phyloP scores from a whole-genome alignment of 2,329 filamentous ascomycete genomes.

The Ceratocystis colombiana region DNA sequence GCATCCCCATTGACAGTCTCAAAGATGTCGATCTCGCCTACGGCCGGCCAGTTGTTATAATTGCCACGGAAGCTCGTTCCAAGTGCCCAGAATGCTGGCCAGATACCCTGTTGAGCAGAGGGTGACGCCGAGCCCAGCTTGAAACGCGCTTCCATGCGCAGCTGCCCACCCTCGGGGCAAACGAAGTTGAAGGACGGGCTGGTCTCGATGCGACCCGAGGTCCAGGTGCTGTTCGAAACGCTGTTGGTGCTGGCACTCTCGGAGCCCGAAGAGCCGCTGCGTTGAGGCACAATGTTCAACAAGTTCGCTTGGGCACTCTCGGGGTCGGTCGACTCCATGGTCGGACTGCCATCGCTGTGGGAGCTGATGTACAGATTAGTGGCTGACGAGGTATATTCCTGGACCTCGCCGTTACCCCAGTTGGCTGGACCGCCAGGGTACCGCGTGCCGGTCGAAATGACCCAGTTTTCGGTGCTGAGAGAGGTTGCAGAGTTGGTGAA shows the following conservation, averaged over 20 bases:
- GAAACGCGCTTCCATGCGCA: constrained; percentile 36
- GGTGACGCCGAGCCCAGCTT: constrained; percentile 32
- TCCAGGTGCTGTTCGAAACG: constrained; percentile 34
- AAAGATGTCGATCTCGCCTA: constrained; percentile 40
- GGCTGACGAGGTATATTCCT: constrained; percentile 37
- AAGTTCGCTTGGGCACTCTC: background rate
- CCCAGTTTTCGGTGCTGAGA: constrained; percentile 18
- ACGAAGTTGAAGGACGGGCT: constrained; percentile 32
- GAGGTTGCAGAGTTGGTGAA: constrained; percentile 26
- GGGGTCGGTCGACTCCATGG: background rate
- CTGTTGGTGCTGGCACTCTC: background rate
- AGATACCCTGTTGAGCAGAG: constrained; percentile 35
- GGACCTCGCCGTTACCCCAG: constrained; percentile 43
- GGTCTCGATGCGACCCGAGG: constrained; percentile 39
- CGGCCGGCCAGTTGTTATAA: constrained; percentile 36
- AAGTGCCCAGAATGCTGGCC: constrained; percentile 41
- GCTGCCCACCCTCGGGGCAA: constrained; percentile 31
- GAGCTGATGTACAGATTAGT: constrained; percentile 35
- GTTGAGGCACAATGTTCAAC: constrained; percentile 23
- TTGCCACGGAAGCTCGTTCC: constrained; percentile 35
- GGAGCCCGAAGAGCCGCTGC: constrained; percentile 1
- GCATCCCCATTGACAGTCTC: constrained; percentile 36
- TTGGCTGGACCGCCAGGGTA: constrained; percentile 39
- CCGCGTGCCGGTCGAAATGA: constrained; percentile 34
- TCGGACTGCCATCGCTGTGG: constrained; percentile 27